These are phyloP conservation scores for Neurospora sp. DNA, from an alignment of 2,329 filamentous ascomycete species.

Conservation along the genomic window DNA sequence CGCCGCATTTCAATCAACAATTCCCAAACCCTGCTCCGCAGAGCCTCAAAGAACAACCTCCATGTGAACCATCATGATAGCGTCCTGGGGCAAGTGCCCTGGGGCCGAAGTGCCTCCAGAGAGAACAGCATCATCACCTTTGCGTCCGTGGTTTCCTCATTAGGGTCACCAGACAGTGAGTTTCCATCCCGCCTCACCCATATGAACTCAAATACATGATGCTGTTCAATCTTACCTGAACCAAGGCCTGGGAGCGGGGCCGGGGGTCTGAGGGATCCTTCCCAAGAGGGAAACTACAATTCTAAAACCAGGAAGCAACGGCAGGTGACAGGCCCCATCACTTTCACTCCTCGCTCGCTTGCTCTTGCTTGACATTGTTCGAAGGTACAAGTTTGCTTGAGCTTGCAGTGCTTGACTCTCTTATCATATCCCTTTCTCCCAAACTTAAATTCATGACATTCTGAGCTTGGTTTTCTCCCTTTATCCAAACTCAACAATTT, in stretches of 20 bases:
- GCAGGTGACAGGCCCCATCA: neutral
- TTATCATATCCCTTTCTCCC: too few relatives aligned
- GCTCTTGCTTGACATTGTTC: neutral
- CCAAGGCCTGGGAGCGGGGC: neutral
- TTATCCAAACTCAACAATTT: too few relatives aligned
- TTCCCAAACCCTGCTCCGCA: neutral
- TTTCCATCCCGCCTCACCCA: neutral
- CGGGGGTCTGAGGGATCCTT: neutral
- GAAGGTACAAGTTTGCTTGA: neutral
- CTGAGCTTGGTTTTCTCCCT: too few relatives aligned
- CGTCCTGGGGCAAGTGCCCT: neutral
- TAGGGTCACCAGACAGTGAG: neutral
- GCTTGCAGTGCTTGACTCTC: neutral
- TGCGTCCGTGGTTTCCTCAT: neutral
- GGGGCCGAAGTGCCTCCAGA: neutral
- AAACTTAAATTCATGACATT: too few relatives aligned
- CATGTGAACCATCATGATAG: neutral
- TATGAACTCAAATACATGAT: neutral
- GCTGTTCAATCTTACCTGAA: too few relatives aligned
- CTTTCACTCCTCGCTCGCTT: neutral
- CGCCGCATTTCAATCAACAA: neutral
- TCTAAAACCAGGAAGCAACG: neutral
- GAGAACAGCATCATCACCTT: neutral
- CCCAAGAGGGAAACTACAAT: neutral
- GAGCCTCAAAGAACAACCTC: neutral